A percentile compares a stretch with the other conserved stretches of the same genome.
phyloP scores from a whole-genome alignment of 441 rosid genomes.

The Mallotus repandus region DNA sequence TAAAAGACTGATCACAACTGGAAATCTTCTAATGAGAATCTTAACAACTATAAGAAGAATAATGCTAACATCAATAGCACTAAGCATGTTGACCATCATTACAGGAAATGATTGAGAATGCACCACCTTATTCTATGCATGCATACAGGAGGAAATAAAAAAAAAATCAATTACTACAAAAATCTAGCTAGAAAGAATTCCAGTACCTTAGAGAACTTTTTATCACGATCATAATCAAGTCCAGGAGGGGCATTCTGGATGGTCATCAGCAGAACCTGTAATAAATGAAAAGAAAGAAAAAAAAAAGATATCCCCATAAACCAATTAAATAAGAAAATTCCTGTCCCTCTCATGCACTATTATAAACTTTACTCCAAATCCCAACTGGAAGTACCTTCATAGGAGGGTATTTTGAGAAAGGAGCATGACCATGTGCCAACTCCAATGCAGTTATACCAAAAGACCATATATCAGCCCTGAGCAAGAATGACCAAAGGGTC shows the following conservation, averaged over 20 bases:
- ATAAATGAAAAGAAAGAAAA: constrained; percentile 11
- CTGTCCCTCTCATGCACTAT: neutral
- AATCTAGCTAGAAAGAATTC: constrained; percentile 61
- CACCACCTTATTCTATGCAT: constrained; percentile 16
- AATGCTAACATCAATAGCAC: constrained; percentile 12
- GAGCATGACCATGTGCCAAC: constrained; percentile 99
- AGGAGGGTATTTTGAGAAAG: constrained; percentile 96
- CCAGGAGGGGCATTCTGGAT: constrained; percentile 99
- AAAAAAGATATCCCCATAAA: constrained; percentile 9
- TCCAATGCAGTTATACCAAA: constrained; percentile 98
- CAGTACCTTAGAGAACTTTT: constrained; percentile 96
- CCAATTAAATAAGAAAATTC: constrained; percentile 1
- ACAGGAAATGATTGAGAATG: neutral
- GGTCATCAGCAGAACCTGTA: constrained; percentile 95
- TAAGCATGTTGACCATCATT: neutral
- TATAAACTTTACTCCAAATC: constrained; percentile 16
- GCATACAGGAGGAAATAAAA: neutral
- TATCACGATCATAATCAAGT: constrained; percentile 96
- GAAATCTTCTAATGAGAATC: constrained; percentile 83
- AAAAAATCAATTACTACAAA: constrained; percentile 1
- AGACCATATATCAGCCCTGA: constrained; percentile 99
- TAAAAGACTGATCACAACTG: constrained; percentile 98
- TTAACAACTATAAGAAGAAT: constrained; percentile 26
- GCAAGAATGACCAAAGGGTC: constrained; percentile 24
- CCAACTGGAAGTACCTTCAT: constrained; percentile 77